Evolutionary conservation across 1,139 yeast genomes (phyloP), one percentile per base, ranked within the genome.

Genomic region (Nadsonia starkeyi-henricii): DNA sequence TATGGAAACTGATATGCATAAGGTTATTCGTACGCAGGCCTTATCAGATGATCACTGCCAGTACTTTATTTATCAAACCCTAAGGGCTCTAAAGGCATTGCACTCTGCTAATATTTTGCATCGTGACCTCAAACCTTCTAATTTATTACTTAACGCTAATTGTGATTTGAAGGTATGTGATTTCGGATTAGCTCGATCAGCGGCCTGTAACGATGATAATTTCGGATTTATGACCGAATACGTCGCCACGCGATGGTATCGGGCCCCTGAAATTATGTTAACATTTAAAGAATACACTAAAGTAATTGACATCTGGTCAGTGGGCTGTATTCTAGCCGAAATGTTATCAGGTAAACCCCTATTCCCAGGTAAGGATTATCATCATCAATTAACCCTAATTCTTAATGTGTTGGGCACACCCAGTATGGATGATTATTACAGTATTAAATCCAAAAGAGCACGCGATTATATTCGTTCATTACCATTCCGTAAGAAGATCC

Each of bases 181-280:
- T 64, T 91, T 91, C 66, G 98, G 98, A 0, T 73, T 91, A 42
- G 96, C 97, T 1, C 71, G 97, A 50, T 65, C 78, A 43, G 68
- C 71, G 18, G 70, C 75, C 5, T 65, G 74, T 53, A 71, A 70
- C 49, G 79, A 76, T 53, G 79, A 77, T 61, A 78, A 77, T 58
- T 75, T 77, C 52, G 83, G 89, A 43, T 79, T 80, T 62, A 75
- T 91, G 84, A 91, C 98, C 2, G 97, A 91, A 65, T 91, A 91
- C 62, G 97, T 91, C 47, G 97, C 97, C 9, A 91, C 98, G 3
- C 71, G 97, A 58, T 89, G 97, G 97, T 89, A 89, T 66, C 72
- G 97, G 48, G 97, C 97, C 1, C 97, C 97, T 0, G 97, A 89
- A 61, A 89, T 89, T 62, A 89, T 89, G 97, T 73, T 91, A 48